Evolutionary conservation across 352 stramenopile genomes (phyloP), one percentile per base, ranked within the genome.

Genomic region (Phytopythium delawarense): DNA sequence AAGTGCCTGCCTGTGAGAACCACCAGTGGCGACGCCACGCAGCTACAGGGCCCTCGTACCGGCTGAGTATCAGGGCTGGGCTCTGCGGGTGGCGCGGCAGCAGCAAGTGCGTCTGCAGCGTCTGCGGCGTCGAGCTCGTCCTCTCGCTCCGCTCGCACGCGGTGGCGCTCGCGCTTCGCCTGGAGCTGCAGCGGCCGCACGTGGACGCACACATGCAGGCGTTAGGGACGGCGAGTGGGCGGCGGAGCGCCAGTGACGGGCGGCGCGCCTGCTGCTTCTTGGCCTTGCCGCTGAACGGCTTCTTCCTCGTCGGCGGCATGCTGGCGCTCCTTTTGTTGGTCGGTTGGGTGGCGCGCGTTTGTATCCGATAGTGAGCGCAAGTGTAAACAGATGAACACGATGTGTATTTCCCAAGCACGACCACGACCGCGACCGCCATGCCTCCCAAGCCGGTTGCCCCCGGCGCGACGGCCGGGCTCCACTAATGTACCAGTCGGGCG

Each of bases 221-320:
- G 40, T 46, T 46, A 46, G 3, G 2, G 2, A 6, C 6, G 40
- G 7, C 20, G 15, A 46, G 7, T 7, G 18, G 5, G 20, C 4
- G 16, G 40, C 4, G 18, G 4, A 21, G 18, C 25, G 25, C 25
- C 25, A 20, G 18, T 13, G 7, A 7, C 13, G 40, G 6, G 21
- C 21, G 7, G 28, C 40, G 32, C 28, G 89, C 84, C 78, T 94
- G 86, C 62, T 92, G 82, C 74, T 94, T 94, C 80, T 94, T 94
- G 63, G 82, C 83, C 61, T 94, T 94, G 65, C 82, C 84, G 59
- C 83, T 92, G 61, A 94, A 94, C n/a, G 83, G 86, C 70, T 85
- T 92, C 72, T 86, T 90, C 62, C 78, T 65, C 37, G 53, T 65
- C 23, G 76, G 69, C 50, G 71, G 25, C 71, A 81, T 83, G 7